Evolutionary conservation across 2,329 filamentous ascomycete species (phyloP), one percentile per base, ranked within the genome.

Genomic region (Fusarium luffae): DNA sequence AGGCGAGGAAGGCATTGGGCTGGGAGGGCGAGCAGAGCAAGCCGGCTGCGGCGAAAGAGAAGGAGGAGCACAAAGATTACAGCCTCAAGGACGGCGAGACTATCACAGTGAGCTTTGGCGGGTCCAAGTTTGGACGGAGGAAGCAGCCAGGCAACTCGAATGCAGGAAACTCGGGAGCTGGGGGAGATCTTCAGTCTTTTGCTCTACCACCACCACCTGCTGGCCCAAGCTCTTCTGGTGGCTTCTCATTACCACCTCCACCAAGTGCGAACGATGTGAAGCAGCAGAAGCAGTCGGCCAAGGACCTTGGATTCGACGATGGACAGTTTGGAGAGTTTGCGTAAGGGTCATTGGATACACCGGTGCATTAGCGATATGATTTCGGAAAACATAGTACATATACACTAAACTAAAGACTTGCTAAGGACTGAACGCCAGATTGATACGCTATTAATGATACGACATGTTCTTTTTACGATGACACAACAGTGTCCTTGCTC

Each of bases 21-120:
- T 84, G 91, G 76, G 87, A 89, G 46, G 79, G 75, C 10, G 75
- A 75, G 23, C 74, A 77, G 76, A 72, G 78, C 79, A 71, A 80
- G 80, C 70, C 75, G 1, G 77, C 77, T 7, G 77, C 76, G 14
- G 74, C 75, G 18, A 80, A 79, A 63, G 79, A 80, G 63, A 78
- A 80, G 59, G 75, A 79, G 47, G 79, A 81, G 44, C 80, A 80
- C 43, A 66, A 67, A 3, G 93, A 97, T 76, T 94, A 93, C 76
- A 94, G 92, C 75, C 79, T 97, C 69, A 97, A 97, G 79, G 93
- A 94, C 64, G 93, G 93, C 13, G 91, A 97, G 85, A 97, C 92
- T 19, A 97, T 97, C 73, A 93, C 90, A 25, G 90, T 97, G 69
- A 93, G 92, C 77, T 85, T 96, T 7, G 88, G 89, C 23, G 86